Percentiles rank a stretch among this genome's conserved stretches.
phyloP scores from a whole-genome alignment of 1,284 basidiomycete species.

The Peniophora sp. region DNA sequence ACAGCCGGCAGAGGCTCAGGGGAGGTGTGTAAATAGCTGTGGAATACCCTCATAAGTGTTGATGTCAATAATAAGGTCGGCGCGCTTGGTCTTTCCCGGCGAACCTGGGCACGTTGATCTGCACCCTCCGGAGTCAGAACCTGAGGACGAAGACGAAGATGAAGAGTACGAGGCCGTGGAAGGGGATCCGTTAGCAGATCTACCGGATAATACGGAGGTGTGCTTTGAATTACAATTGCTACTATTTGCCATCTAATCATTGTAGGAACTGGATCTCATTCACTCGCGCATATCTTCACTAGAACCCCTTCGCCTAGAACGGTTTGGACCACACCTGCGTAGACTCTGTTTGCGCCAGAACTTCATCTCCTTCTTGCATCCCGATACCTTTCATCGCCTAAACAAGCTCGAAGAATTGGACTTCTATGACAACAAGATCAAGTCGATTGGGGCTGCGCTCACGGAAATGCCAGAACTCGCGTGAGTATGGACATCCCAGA shows the following conservation, averaged over 20 bases:
- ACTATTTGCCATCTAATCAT: slow-evolving; percentile 1
- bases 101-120: neutral
- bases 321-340: slow-evolving; percentile 67
- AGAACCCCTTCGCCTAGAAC: slow-evolving; percentile 53
- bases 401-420: slow-evolving; percentile 82
- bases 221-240: slow-evolving; percentile 4
- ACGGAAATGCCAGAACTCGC: slow-evolving; percentile 53
- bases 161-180: neutral
- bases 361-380: slow-evolving; percentile 65
- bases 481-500: no score
- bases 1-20: no score
- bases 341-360: slow-evolving; percentile 90
- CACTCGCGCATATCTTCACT: slow-evolving; percentile 74
- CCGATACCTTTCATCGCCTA: slow-evolving; percentile 59
- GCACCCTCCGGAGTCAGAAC: neutral
- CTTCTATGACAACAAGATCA: slow-evolving; percentile 93
- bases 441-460: slow-evolving; percentile 60
- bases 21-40: no score
- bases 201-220: neutral
- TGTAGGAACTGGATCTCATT: slow-evolving; percentile 83
- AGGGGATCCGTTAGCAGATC: neutral
- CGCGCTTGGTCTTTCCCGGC: neutral
- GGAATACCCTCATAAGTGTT: no score
- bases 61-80: no score
- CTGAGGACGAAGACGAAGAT: neutral